These are phyloP conservation scores for Dothideomycetidae sp. DNA, from an alignment of 2,329 filamentous ascomycete species.

Conservation along the genomic window DNA sequence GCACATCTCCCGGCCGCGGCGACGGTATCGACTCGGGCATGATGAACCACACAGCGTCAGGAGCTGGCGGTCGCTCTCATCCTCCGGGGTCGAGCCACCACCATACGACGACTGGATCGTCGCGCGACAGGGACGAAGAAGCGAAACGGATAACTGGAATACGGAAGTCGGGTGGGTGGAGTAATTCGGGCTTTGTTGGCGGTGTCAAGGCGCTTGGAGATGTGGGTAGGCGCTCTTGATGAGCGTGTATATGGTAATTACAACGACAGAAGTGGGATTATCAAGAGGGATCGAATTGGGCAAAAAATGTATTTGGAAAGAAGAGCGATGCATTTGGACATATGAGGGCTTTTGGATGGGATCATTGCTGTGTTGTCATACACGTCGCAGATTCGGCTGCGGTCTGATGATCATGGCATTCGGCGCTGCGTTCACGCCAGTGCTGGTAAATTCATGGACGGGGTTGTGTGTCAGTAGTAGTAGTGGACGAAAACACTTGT, in stretches of 20 bases:
- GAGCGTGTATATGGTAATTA: neutral
- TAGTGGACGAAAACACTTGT: no score
- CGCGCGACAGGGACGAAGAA: conserved; percentile 2
- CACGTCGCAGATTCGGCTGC: no score
- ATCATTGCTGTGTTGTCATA: no score
- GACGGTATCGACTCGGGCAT: neutral
- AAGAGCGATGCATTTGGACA: no score
- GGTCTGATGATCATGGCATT: no score
- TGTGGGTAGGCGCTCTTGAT: conserved; percentile 5
- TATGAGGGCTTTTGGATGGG: no score
- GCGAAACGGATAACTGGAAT: neutral
- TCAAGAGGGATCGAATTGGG: neutral
- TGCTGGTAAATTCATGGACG: no score
- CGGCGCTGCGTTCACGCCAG: no score
- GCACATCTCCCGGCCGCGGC: conserved; percentile 11
- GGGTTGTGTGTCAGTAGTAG: no score
- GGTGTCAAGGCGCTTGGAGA: conserved; percentile 6
- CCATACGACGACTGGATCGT: no score
- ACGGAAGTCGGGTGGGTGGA: conserved; percentile 6
- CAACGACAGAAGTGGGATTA: neutral
- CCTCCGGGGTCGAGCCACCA: no score
- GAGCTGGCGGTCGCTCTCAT: neutral
- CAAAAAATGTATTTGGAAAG: neutral
- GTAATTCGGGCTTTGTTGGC: conserved; percentile 8
- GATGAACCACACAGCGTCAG: neutral